Evolutionary conservation across 106 monocot genomes (phyloP).

Genomic region (Acorus gramineus): DNA sequence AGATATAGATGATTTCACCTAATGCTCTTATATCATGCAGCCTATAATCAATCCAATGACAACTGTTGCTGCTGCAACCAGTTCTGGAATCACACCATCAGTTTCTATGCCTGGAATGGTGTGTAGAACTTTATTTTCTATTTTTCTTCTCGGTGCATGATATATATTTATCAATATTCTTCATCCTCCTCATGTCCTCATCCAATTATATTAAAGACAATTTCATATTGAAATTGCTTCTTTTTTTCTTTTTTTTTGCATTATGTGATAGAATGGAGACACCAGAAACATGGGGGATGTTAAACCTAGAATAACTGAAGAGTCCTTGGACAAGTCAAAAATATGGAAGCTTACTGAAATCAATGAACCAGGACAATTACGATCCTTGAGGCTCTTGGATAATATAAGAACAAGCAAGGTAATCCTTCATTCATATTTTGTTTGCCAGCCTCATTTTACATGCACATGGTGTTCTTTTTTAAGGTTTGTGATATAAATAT

Average conservation of each 20-base stretch:
- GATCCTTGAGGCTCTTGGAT: conserved; percentile 37
- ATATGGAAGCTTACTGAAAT: conserved; percentile 41
- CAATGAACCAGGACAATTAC: conserved; percentile 37
- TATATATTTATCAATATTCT: too few relatives aligned
- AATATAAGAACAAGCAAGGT: conserved; percentile 33
- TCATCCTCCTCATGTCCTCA: too few relatives aligned
- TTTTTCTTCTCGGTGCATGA: not conserved
- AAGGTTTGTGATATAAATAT: too few relatives aligned
- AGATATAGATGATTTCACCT: too few relatives aligned
- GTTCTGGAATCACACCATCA: too few relatives aligned
- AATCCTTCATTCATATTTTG: too few relatives aligned
- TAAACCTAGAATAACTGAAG: conserved; percentile 35
- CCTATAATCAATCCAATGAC: not conserved
- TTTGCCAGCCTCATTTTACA: too few relatives aligned
- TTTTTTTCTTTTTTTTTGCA: too few relatives aligned
- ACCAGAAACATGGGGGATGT: conserved; percentile 25
- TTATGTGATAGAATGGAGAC: conserved; percentile 34
- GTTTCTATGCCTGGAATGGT: conserved; percentile 15
- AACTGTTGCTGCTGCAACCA: conserved; percentile 3
- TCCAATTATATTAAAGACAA: too few relatives aligned
- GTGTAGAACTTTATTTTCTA: not conserved
- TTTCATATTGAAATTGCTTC: too few relatives aligned
- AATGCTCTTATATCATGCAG: too few relatives aligned
- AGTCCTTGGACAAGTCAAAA: conserved; percentile 30
- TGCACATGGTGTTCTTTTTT: too few relatives aligned